phyloP scores from a whole-genome alignment of 805 yeast species.

The Huiozyma sinensis region DNA sequence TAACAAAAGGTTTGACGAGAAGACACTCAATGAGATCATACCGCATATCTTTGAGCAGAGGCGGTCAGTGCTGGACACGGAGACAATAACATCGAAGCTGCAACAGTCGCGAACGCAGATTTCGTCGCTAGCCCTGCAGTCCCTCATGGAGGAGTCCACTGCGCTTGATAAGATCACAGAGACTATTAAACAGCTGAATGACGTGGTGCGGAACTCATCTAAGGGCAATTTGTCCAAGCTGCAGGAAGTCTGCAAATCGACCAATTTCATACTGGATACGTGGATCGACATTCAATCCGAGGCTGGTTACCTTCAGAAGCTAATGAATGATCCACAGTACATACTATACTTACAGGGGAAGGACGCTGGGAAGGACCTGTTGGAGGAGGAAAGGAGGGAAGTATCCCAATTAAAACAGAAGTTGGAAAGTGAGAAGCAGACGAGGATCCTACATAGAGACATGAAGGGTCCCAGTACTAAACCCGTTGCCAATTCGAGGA shows the following conservation, averaged over 20 bases:
- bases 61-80: conserved; percentile 16
- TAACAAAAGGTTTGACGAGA: conserved; percentile 9
- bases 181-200: conserved; percentile 18
- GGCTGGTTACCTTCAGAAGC: conserved; percentile 41
- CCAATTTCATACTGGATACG: conserved; percentile 41
- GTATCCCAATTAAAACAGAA: conserved; percentile 13
- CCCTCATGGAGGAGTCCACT: conserved; percentile 23
- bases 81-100: conserved; percentile 3
- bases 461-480: neutral
- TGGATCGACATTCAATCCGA: conserved; percentile 57
- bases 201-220: conserved; percentile 10
- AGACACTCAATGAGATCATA: conserved; percentile 20
- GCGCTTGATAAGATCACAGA: conserved; percentile 22
- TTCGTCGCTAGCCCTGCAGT: conserved; percentile 19
- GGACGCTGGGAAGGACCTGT: conserved; percentile 19
- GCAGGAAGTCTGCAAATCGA: conserved; percentile 35
- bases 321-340: conserved; percentile 33
- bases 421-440: conserved; percentile 7
- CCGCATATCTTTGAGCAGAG: conserved; percentile 27
- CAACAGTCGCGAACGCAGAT: conserved; percentile 1
- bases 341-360: conserved; percentile 28
- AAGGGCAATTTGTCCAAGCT: conserved; percentile 26
- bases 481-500: no score
- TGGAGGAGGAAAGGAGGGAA: conserved; percentile 10
- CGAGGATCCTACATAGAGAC: neutral